Evolutionary conservation across 1,139 yeast genomes (phyloP), one percentile per base, ranked within the genome.

Genomic region (Suhomyces yuchorum): DNA sequence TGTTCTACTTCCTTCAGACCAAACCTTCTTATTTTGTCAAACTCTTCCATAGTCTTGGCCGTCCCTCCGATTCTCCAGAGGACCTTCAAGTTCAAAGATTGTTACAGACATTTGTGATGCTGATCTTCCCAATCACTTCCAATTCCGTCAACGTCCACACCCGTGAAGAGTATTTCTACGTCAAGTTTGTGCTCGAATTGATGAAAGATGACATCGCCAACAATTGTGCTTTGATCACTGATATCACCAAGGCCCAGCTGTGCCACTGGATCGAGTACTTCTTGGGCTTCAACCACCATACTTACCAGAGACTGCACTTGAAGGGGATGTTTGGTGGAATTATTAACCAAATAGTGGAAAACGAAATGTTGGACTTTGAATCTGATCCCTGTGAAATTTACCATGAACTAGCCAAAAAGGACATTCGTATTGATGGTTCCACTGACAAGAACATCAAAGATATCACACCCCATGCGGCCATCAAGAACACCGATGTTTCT

Each of bases 1-100:
- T 93, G 48, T 85, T 93, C 57, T 93, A 86, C 58, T 71, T 92
- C 39, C 67, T 95, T 36, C 99, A 95, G 62, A 88, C 96, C 0
- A 90, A 88, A 59, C 91, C 97, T 0, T 66, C 66, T 1, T 93
- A 93, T 61, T 77, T 93, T 60, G 77, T 84, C 1, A 71, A 84
- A 26, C 65, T 84, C 49, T 61, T 68, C 43, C 58, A 60, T 28
- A 55, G 60, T 2, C 51, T 65, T 38, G 58, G 60, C 3, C n/a
- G 35, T 15, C 40, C 44, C 8, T 18, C 37, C 3, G 39, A 37
- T 3, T 11, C 28, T 8, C 54, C 64, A 7, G 56, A 52, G 1
- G 18, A 9, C 17, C 20, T n/a, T 5, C 55, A 52, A 23, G 56
- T 58, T 28, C 52, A 56, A 44, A 60, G 71, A 46, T 71, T 70